Conservation (phyloP, 129 eudicot species). For the Flaveria brownii region DNA sequence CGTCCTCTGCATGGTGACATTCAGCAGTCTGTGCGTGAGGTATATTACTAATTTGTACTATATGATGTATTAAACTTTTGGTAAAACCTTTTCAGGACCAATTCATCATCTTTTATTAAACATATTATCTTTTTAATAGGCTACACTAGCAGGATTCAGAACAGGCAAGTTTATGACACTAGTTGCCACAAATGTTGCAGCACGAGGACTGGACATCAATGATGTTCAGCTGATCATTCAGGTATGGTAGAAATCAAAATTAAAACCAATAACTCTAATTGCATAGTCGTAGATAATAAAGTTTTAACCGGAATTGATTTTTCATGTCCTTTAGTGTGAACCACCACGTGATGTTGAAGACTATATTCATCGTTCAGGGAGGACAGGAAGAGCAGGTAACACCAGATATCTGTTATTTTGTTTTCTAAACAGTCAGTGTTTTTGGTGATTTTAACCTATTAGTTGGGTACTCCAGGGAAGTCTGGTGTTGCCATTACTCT, state of each 20-base stretch:
- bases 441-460: not conserved
- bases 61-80: not conserved
- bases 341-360: constrained; percentile 98
- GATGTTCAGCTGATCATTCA: constrained; percentile 91
- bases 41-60: constrained; percentile 16
- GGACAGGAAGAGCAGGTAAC: constrained; percentile 95
- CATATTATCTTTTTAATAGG: constrained; percentile 33
- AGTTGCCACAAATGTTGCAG: constrained; percentile 97
- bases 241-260: constrained; percentile 39
- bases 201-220: constrained; percentile 86
- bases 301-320: not conserved
- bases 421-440: no score
- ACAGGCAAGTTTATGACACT: constrained; percentile 79
- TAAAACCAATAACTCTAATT: not conserved
- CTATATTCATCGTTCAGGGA: constrained; percentile 91
- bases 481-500: constrained; percentile 90
- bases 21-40: constrained; percentile 94
- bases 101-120: not conserved
- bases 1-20: constrained; percentile 97
- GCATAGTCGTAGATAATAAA: not conserved
- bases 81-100: not conserved
- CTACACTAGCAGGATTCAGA: constrained; percentile 78
- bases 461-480: constrained; percentile 48
- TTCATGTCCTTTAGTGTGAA: constrained; percentile 58
- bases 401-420: not conserved